Base-by-base conservation (phyloP, 2,329 filamentous ascomycete species). In the Dendryphion nanum region DNA sequence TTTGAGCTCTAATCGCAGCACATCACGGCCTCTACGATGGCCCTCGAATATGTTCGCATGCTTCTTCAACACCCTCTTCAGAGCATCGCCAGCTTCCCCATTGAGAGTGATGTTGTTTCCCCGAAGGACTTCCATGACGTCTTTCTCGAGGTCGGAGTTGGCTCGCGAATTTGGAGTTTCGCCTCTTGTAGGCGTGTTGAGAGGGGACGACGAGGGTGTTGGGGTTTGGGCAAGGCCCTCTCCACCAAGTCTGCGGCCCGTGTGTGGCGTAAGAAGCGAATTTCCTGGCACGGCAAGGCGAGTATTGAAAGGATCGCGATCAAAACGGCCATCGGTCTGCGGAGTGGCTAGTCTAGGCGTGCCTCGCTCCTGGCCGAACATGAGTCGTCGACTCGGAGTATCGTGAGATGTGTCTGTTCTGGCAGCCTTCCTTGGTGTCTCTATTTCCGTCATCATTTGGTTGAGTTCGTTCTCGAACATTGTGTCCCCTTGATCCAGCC, bases 1-100 rank as follows among this genome's bases (percentile, higher is more conserved):
- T 55, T 79, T 81, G 21, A 87, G 55, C 4, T 75, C 77, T 6
- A 77, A 61, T n/a, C 86, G 69, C 3, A 78, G 75, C 5, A 83
- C 76, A 42, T 91, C 85, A 2, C 85, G 71, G 1, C 84, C 83
- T 44, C 76, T 76, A 26, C 73, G 71, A 15, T 86, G 71, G 0
- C 85, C 86, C 51, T 76, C 78, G 0, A 75, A 72, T 35, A 73
- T 75, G 35, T 81, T 64, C 13, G 78, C 76, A 47, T 86, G 74
- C 30, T 67, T 75, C 5, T 39, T 47, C 1, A 63, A 42, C 0
- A 64, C 32, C 6, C 29, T 39, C 14, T 24, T 50, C n/a, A 67
- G 45, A 4, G 42, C 44, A 1, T 26, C 42, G 13, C 50, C 41
- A 4, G 48, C 43, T 4, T 47, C 30, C 5, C 43, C 33, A 18